Percentiles rank a stretch among this genome's conserved stretches.
Evolutionary conservation across 805 yeast species (phyloP).

Genomic region (Geotrichum ghanense): DNA sequence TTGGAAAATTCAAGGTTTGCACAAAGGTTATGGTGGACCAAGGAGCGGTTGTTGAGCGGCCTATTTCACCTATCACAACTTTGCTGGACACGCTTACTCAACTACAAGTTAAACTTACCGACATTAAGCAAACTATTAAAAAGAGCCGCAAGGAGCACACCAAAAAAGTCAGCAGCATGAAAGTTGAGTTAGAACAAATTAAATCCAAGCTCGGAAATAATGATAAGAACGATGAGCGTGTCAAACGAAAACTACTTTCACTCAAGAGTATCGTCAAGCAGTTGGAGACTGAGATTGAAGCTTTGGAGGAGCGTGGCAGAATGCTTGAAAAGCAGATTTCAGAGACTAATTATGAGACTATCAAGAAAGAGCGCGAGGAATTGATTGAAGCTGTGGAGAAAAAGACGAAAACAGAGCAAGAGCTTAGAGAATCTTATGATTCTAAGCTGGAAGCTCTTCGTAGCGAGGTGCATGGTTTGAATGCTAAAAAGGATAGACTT

Average conservation of each 20-base stretch:
- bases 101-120: constrained; percentile 45
- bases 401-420: constrained; percentile 10
- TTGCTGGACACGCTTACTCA: constrained; percentile 55
- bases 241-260: constrained; percentile 39
- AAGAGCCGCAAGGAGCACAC: constrained; percentile 47
- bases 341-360: constrained; percentile 4
- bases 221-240: constrained; percentile 47
- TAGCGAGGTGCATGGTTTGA: constrained; percentile 16
- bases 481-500: constrained; percentile 19
- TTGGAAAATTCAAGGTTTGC: constrained; percentile 11
- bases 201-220: constrained; percentile 36
- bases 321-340: neutral
- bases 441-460: constrained; percentile 11
- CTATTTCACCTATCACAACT: constrained; percentile 50
- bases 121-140: constrained; percentile 47
- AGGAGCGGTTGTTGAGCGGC: constrained; percentile 20
- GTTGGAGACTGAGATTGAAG: constrained; percentile 27
- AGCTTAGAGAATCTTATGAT: constrained; percentile 10
- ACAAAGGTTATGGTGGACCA: constrained; percentile 9
- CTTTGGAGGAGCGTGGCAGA: neutral
- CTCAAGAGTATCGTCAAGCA: constrained; percentile 36
- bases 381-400: constrained; percentile 8
- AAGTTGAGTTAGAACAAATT: constrained; percentile 45
- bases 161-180: constrained; percentile 38
- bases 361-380: constrained; percentile 12